Base-by-base conservation (phyloP, 2,329 filamentous ascomycete species). In the Eutypella sp. region DNA sequence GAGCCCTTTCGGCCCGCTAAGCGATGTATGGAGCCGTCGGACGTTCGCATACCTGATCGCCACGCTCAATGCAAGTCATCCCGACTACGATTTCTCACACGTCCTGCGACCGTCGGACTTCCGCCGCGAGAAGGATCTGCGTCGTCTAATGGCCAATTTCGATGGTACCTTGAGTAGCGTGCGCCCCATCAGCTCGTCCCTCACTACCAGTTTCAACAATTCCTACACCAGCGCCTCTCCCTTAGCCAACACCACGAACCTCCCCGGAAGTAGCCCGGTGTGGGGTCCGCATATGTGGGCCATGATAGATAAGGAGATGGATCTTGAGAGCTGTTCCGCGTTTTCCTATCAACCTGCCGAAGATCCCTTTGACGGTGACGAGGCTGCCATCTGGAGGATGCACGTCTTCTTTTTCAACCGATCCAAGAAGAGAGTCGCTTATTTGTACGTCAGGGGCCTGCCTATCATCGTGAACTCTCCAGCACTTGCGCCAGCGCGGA, bases 321-420 rank as follows among this genome's bases (percentile, higher is more conserved):
- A 81, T 41, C 76, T 97, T 37, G 84, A 87, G 55, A 85, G 95
- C 56, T 99, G 93, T 69, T 85, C 84, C 46, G 82, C 92, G 51
- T 97, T 96, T 66, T 87, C 85, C 46, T 99, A 95, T 69, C 81
- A 86, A 42, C 93, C 93, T 0, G 85, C 89, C 34, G 88, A 91
- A 50, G 91, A 96, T 60, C 89, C 90, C 0, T 96, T 95, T 58
- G 86, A 91, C 57, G 90, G 90, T 52, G 91, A 95, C 50, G 90
- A 96, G 61, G 88, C 89, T 50, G 86, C 91, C 9, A 91, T 99
- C 51, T 99, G 92, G 92, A 90, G 88, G 41, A 77, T 91, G 51
- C 91, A 97, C 66, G 96, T 95, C 68, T 96, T 99, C 73, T 95
- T 97, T 67, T 97, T 96, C 78, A 96, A 95, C 74, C 92, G 92